Evolutionary conservation across 495 filamentous ascomycete genomes (phyloP), one percentile per base, ranked within the genome.

Genomic region (Penicillium diatomitis): DNA sequence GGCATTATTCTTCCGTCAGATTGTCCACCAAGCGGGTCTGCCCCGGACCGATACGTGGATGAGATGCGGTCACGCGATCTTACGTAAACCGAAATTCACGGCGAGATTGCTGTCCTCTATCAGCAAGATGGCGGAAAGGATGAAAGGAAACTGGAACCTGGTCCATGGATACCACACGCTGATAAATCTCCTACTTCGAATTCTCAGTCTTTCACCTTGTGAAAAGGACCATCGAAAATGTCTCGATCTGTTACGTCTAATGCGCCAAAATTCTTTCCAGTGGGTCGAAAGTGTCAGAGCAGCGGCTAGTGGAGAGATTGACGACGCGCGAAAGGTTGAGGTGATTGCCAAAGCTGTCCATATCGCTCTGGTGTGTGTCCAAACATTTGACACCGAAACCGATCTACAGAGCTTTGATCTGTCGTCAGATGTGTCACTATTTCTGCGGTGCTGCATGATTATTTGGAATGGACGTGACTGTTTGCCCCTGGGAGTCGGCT

Each of bases 81-180:
- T 71, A 1, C 31, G 52, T 30, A 58, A 74, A 35, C 45, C 54
- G 2, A 31, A 40, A 0, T 70, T 69, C 49, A 46, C 46, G 8
- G 38, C 8, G 0, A 29, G 42, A n/a, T 32, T 70, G 3, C 42
- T 72, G 0, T 3, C 27, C 2, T 48, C 49, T 4, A 46, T 77
- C 8, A 4, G 50, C 0, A 46, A 65, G 2, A 56, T 54, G 1
- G 34, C 61, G 4, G 34, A 42, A 6, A 58, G 61, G 12, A 58
- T 76, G 10, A 56, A 70, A 53, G 68, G 67, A 8, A 81, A 80
- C 43, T 81, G 77, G 77, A 58, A 75, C 41, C 69, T 63, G 6
- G 60, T 58, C 7, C 51, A 65, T 31, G 74, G 65, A 5, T 57
- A 73, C 0, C 48, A 61, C 31, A 56, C 50, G 0, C 64, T 79